Percentiles rank a stretch among this genome's conserved stretches.
Conservation (phyloP, 163 green algal genomes). For the Scenedesmus sp. region DNA sequence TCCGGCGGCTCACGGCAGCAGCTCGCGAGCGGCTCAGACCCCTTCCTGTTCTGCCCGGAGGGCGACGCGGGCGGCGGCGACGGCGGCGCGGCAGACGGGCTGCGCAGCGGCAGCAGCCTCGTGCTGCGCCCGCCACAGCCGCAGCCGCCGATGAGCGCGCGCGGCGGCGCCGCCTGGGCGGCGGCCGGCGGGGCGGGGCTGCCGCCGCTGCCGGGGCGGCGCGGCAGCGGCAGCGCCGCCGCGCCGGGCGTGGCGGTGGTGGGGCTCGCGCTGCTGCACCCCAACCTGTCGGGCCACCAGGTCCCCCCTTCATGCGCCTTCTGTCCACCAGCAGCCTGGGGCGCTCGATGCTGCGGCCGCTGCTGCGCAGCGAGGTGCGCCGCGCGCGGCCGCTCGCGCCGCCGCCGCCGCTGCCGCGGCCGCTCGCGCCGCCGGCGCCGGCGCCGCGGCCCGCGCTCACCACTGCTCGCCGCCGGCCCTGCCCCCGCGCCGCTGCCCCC, state of each 20-base stretch:
- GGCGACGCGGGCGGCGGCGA: too few species aligned
- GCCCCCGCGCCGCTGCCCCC: not conserved
- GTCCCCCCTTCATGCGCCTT: conserved; percentile 66
- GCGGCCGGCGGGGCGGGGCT: not conserved
- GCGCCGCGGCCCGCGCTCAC: not conserved
- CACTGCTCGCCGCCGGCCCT: not conserved
- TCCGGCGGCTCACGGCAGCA: too few species aligned
- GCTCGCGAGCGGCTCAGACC: too few species aligned
- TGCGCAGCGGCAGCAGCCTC: conserved; percentile 15
- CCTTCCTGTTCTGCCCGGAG: too few species aligned
- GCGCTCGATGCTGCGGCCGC: conserved; percentile 70
- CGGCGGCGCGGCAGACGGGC: too few species aligned
- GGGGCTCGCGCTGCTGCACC: conserved; percentile 74
- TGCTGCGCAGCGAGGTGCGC: conserved; percentile 78
- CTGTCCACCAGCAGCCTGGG: conserved; percentile 70
- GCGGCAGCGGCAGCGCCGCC: not conserved
- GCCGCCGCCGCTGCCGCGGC: not conserved
- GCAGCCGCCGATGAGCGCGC: not conserved
- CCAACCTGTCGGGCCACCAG: conserved; percentile 58
- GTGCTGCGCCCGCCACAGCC: conserved; percentile 1
- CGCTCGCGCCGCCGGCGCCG: not conserved
- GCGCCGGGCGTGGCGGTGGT: conserved; percentile 36
- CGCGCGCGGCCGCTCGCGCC: too few species aligned
- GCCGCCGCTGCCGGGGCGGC: not conserved
- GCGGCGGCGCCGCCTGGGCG: not conserved